phyloP scores from a whole-genome alignment of 371 early-diverging fungal species.

The Mortierella sp. region DNA sequence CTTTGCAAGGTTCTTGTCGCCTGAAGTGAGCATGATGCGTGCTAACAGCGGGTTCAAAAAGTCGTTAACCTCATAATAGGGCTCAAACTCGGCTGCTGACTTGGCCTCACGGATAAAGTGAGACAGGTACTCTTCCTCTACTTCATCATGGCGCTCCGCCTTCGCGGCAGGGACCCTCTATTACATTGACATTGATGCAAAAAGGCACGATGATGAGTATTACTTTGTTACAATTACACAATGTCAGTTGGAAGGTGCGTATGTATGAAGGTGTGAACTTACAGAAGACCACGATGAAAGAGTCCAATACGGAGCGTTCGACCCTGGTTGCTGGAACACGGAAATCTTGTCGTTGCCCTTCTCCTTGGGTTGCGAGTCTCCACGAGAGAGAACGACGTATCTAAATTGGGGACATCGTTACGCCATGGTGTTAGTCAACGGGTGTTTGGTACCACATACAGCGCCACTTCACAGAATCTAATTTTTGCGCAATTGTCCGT shows the following conservation, averaged over 20 bases:
- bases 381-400: conserved; percentile 43
- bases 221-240: background rate
- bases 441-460: background rate
- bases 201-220: background rate
- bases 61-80: conserved; percentile 31
- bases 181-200: background rate
- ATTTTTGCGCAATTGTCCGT: background rate
- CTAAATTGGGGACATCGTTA: background rate
- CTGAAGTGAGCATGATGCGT: conserved; percentile 34
- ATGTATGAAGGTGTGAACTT: background rate
- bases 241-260: background rate
- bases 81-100: conserved; percentile 34
- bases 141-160: conserved; percentile 13
- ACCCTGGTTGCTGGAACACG: background rate
- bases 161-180: conserved; percentile 34
- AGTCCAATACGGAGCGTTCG: background rate
- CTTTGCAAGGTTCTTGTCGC: conserved; percentile 32
- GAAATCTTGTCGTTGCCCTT: background rate
- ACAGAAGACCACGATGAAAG: conserved; percentile 29
- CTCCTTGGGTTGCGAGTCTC: conserved; percentile 16
- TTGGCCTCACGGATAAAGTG: conserved; percentile 39
- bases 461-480: too few relatives aligned
- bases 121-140: conserved; percentile 31
- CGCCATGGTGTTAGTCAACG: background rate
- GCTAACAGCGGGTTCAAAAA: conserved; percentile 38